phyloP scores from a whole-genome alignment of 1,284 basidiomycete genomes.

The Ganoderma leucocontextum region DNA sequence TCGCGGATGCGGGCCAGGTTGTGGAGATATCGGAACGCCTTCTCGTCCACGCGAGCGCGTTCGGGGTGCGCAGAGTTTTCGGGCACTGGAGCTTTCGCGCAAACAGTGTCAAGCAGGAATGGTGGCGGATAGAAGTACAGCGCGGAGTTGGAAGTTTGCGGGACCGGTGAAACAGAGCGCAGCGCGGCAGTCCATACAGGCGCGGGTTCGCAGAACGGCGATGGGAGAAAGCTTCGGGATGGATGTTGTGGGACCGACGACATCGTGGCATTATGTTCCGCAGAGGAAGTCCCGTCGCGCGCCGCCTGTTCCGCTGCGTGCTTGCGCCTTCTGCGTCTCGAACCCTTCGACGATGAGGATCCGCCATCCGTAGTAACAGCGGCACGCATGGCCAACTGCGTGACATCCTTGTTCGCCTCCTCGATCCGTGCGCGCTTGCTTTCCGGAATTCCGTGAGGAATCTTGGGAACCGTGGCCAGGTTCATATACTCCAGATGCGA shows the following conservation, averaged over 20 bases:
- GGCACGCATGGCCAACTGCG: neutral
- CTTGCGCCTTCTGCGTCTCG: neutral
- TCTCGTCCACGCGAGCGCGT: conserved; percentile 10
- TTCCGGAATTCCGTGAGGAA: neutral
- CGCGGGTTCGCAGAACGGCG: neutral
- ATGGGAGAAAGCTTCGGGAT: neutral
- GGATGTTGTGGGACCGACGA: neutral
- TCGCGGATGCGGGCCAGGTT: conserved; percentile 13
- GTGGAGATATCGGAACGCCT: conserved; percentile 7
- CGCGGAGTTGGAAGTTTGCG: neutral
- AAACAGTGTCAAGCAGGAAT: conserved; percentile 13
- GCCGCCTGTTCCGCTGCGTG: neutral
- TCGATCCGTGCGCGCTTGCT: neutral
- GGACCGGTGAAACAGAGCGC: conserved; percentile 6
- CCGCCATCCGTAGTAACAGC: neutral
- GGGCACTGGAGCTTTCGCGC: neutral
- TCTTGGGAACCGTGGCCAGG: neutral
- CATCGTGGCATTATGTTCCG: neutral
- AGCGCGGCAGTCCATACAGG: neutral
- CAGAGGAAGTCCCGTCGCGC: neutral
- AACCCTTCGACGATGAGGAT: neutral
- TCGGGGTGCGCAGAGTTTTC: neutral
- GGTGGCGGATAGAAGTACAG: conserved; percentile 19
- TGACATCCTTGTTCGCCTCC: neutral
- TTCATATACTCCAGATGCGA: conserved; percentile 4